Evolutionary conservation across 1,284 basidiomycete genomes (phyloP).

Genomic region (Puccinia sorghi): DNA sequence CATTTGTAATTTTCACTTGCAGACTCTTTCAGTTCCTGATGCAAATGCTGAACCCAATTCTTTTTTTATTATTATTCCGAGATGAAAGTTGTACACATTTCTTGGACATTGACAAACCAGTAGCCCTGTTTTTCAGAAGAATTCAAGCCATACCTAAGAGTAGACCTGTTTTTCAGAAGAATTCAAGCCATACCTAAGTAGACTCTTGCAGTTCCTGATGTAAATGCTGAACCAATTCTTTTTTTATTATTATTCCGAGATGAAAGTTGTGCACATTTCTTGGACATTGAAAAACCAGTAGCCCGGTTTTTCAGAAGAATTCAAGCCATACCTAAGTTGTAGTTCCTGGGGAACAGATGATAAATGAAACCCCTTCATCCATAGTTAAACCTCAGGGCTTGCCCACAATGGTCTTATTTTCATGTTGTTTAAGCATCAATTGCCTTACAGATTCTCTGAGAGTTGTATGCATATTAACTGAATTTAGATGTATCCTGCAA

Average conservation of each 20-base stretch:
- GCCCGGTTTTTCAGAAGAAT: background rate
- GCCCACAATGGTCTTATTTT: too few relatives aligned
- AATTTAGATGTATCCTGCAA: too few relatives aligned
- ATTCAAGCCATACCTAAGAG: too few relatives aligned
- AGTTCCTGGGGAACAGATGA: too few relatives aligned
- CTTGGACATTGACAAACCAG: background rate
- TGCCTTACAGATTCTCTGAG: too few relatives aligned
- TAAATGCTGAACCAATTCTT: background rate
- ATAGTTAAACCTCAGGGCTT: too few relatives aligned
- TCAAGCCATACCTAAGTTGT: too few relatives aligned
- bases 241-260: background rate
- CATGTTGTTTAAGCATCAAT: too few relatives aligned
- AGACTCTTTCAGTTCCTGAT: background rate
- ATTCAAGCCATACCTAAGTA: too few relatives aligned
- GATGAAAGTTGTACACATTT: background rate
- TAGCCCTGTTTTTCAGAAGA: background rate
- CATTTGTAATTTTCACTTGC: background rate
- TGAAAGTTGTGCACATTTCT: background rate
- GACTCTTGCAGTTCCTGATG: background rate
- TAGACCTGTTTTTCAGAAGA: background rate
- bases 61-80: background rate
- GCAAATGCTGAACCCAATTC: background rate
- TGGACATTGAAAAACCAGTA: background rate
- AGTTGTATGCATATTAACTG: too few relatives aligned
- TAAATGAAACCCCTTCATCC: too few relatives aligned